These are phyloP conservation scores for Dothiorella sarmentorum DNA, from an alignment of 2,329 filamentous ascomycete genomes.

Conservation along the genomic window DNA sequence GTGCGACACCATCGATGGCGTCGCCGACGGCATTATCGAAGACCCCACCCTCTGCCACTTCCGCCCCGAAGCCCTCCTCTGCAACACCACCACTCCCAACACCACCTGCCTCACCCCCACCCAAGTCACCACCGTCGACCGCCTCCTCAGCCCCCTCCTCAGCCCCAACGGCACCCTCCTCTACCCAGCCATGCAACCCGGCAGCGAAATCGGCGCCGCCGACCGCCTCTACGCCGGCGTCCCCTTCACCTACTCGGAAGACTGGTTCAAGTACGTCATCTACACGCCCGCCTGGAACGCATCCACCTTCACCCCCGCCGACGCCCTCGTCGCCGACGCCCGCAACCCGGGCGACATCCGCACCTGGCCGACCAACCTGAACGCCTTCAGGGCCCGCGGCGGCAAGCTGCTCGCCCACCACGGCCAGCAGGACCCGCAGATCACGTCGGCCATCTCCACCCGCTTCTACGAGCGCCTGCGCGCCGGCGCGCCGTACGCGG, in stretches of 20 bases:
- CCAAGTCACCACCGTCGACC: conserved; percentile 44
- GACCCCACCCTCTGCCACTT: conserved; percentile 45
- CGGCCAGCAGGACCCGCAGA: conserved; percentile 43
- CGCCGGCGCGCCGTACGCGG: conserved; percentile 37
- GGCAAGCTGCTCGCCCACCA: conserved; percentile 48
- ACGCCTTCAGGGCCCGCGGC: conserved; percentile 36
- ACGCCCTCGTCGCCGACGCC: conserved; percentile 40
- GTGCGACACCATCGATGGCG: conserved; percentile 50
- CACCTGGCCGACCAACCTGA: conserved; percentile 42
- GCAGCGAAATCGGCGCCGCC: conserved; percentile 38
- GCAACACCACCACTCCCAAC: conserved; percentile 32
- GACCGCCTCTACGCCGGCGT: conserved; percentile 32
- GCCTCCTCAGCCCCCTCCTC: conserved; percentile 43
- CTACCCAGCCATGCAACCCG: conserved; percentile 51
- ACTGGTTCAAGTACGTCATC: conserved; percentile 51
- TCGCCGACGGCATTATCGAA: conserved; percentile 48
- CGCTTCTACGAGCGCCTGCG: conserved; percentile 49
- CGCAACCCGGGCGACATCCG: conserved; percentile 38
- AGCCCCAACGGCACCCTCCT: conserved; percentile 44
- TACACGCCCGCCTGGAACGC: conserved; percentile 45
- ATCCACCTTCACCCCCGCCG: conserved; percentile 40
- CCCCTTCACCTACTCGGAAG: conserved; percentile 42
- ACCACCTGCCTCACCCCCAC: conserved; percentile 41
- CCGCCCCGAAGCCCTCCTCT: conserved; percentile 40
- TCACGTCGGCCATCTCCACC: conserved; percentile 45